Conservation (phyloP, 2,329 filamentous ascomycete genomes). For the Talaromyces atroroseus region DNA sequence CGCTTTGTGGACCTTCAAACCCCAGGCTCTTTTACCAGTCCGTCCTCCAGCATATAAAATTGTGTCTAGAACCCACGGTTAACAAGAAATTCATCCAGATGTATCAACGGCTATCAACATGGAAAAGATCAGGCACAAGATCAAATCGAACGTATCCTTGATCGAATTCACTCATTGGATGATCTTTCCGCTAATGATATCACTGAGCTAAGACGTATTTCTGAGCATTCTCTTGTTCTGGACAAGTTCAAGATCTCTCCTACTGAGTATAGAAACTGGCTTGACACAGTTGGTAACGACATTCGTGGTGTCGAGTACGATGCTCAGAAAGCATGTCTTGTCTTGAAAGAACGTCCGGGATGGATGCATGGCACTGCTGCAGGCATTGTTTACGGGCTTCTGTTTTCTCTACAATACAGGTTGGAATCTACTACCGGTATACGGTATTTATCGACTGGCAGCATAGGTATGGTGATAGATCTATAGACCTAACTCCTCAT, state of each 20-base stretch:
- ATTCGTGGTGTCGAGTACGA: slow-evolving; percentile 1
- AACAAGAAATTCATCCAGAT: background rate
- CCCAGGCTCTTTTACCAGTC: too few species aligned
- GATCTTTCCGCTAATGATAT: slow-evolving; percentile 1
- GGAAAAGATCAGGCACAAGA: background rate
- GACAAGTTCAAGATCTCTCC: slow-evolving; percentile 3
- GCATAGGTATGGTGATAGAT: slow-evolving; percentile 7
- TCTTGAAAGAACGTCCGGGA: background rate
- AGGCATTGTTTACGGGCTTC: background rate
- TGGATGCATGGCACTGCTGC: slow-evolving; percentile 3
- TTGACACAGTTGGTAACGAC: background rate
- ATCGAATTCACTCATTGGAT: background rate
- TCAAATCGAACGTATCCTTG: slow-evolving; percentile 1
- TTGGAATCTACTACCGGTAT: slow-evolving; percentile 1
- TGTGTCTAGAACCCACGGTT: background rate
- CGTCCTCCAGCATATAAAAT: background rate
- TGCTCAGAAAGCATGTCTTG: slow-evolving; percentile 2
- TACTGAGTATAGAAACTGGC: slow-evolving; percentile 1
- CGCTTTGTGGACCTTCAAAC: background rate
- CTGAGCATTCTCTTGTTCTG: slow-evolving; percentile 3
- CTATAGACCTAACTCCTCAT: background rate
- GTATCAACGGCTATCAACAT: background rate
- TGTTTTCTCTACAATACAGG: background rate
- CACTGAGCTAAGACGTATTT: background rate
- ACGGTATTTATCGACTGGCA: background rate